Evolutionary conservation across 768 basidiomycete genomes (phyloP), one percentile per base, ranked within the genome.

Genomic region (Leucosporidium creatinivorum): DNA sequence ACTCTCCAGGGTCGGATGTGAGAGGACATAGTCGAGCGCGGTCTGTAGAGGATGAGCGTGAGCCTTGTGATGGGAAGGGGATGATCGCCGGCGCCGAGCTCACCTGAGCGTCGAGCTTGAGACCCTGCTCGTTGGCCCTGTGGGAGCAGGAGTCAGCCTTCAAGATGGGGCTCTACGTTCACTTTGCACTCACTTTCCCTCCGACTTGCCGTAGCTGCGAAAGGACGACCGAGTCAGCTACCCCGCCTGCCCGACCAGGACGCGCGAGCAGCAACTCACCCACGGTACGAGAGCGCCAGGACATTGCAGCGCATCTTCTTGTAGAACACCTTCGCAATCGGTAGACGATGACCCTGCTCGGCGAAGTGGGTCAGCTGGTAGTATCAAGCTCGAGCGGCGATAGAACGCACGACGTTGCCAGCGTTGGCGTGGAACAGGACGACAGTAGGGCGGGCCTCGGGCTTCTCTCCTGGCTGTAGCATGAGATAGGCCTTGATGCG

Each of bases 281-380:
- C 93, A 75, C 94, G 81, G 76, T 99, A 99, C 58, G 89, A 92
- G 67, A 94, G 80, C 87, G 97, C 91, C 50, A 98, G 80, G 4
- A 96, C 91, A 76, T 98, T 97, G 77, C 92, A 96, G 21, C 89
- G 83, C 85, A 91, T 86, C 75, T 85, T 84, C 57, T 85, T 79
- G 75, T 84, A 89, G 76, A 97, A 94, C 44, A 91, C 83, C 59
- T 84, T 83, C 0, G 89, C 93, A 31, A 96, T 80, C 2, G 93
- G 94, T 75, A 97, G 84, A 30, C 94, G 84, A 75, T 98, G 94
- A 1, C 94, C 93, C 80, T 73, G 69, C 31, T n/a, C 61, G 4
- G 5, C 50, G 18, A 39, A 33, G 6, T n/a, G n/a, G 13, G 21
- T 47, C n/a, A 48, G 58, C 62, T 26, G 2, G 25, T 17, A 7